Conservation (phyloP, 2,329 filamentous ascomycete genomes). For the Trichoderma breve region DNA sequence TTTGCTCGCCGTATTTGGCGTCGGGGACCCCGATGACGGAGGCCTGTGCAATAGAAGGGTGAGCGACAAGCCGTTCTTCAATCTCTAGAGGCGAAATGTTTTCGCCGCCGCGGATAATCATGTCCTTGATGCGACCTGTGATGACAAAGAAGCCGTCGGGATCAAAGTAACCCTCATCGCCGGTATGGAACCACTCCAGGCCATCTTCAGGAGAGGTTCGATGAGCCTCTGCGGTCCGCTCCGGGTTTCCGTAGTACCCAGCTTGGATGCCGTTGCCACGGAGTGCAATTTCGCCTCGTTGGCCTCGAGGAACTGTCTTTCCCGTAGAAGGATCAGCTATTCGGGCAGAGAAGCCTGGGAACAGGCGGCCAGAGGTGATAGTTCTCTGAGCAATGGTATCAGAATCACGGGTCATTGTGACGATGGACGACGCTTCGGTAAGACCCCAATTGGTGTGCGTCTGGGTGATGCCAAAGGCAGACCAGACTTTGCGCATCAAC, state of each 20-base stretch:
- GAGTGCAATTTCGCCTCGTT: slow-evolving; percentile 7
- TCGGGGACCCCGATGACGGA: slow-evolving; percentile 77
- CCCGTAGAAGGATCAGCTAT: neutral
- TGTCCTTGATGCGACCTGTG: slow-evolving; percentile 79
- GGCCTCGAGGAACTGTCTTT: neutral
- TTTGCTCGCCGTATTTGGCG: slow-evolving; percentile 72
- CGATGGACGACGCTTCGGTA: neutral
- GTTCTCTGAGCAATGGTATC: neutral
- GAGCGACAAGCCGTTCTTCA: slow-evolving; percentile 74
- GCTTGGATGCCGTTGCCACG: slow-evolving; percentile 6
- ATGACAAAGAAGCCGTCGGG: slow-evolving; percentile 74
- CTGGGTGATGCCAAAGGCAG: neutral
- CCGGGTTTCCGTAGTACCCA: neutral
- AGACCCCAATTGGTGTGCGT: slow-evolving; percentile 7
- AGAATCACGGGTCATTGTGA: slow-evolving; percentile 6
- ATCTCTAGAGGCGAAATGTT: slow-evolving; percentile 86
- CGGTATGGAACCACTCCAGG: slow-evolving; percentile 71
- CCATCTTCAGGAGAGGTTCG: neutral
- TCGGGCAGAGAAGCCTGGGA: neutral
- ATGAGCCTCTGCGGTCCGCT: slow-evolving; percentile 4
- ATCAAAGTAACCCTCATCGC: slow-evolving; percentile 79
- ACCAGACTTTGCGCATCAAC: slow-evolving; percentile 5
- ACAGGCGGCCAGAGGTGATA: neutral
- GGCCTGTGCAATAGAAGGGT: slow-evolving; percentile 63
- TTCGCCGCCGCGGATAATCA: slow-evolving; percentile 85